Conservation (phyloP, 768 basidiomycete genomes). For the Termitomyces sp. region DNA sequence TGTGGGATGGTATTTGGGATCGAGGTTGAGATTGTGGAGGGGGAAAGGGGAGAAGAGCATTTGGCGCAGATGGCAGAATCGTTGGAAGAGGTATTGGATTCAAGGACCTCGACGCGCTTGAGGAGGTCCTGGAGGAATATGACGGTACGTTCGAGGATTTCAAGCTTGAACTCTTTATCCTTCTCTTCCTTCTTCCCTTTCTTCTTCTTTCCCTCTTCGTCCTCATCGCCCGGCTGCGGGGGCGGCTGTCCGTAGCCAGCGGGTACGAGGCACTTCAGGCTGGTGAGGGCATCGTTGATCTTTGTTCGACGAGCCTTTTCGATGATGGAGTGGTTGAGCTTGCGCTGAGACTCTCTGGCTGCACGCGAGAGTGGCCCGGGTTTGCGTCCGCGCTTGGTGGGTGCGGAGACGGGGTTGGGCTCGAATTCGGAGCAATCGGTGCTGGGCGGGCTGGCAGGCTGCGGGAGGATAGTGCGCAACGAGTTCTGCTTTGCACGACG, state of each 20-base stretch:
- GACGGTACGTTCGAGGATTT: constrained; percentile 84
- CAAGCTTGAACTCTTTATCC: constrained; percentile 91
- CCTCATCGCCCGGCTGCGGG: constrained; percentile 24
- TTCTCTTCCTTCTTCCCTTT: constrained; percentile 40
- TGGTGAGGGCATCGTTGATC: constrained; percentile 88
- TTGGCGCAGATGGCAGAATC: no score
- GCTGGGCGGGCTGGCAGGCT: constrained; percentile 11
- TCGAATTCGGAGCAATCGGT: not conserved
- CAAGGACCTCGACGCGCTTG: constrained; percentile 44
- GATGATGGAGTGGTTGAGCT: constrained; percentile 93
- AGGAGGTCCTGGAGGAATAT: constrained; percentile 73
- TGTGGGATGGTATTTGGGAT: constrained; percentile 12
- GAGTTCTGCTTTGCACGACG: constrained; percentile 35
- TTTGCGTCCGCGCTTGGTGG: constrained; percentile 68
- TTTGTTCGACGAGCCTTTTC: constrained; percentile 93
- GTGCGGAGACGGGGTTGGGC: constrained; percentile 6
- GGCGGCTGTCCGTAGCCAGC: constrained; percentile 39
- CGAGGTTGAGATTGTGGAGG: not conserved
- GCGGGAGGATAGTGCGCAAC: constrained; percentile 13
- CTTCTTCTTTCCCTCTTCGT: constrained; percentile 35
- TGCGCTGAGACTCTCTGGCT: constrained; percentile 83
- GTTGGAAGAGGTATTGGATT: constrained; percentile 23
- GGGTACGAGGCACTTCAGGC: constrained; percentile 78
- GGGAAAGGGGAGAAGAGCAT: constrained; percentile 12
- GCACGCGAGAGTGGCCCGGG: constrained; percentile 71